Evolutionary conservation across 805 yeast species (phyloP), one percentile per base, ranked within the genome.

Genomic region (Saccharomycopsis sp.): DNA sequence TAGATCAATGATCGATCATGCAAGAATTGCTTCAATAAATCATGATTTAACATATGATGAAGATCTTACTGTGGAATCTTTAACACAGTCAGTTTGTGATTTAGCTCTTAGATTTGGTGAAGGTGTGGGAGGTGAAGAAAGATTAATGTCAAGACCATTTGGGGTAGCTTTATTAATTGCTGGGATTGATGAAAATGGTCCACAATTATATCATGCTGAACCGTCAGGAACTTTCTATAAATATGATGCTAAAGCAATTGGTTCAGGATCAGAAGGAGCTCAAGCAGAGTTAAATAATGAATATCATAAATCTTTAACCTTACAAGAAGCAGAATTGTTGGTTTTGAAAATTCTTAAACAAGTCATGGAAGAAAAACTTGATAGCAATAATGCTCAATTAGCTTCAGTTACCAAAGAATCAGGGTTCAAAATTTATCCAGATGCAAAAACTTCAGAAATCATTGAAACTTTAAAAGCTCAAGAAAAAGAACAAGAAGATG

Each of bases 191-290:
- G 69, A 76, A 46, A 79, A 85, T 55, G 98, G 98, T 1, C 95
- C 96, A 35, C 98, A 92, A 61, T 72, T 92, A 52, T 84, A 84
- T 59, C 96, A 92, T 60, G 95, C 97, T n/a, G 99, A 92, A 63
- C 98, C 99, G 30, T 84, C 95, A 12, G 99, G 99, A 44, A 92
- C 99, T 1, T 92, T 87, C 54, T 94, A 92, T 65, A 76, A 92
- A 62, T 92, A 92, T 59, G 96, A 92, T 55, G 99, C 98, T 21
- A 94, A 92, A 64, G 98, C 98, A 10, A 92, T 94, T 54, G 99
- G 99, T 12, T 84, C 96, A 1, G 99, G 99, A 17, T 83, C 95
- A 13, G 99, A 92, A 63, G 98, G 98, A 49, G 99, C 99, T 1
- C 98, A 94, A 63, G 81, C 96, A 2, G 99, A 92, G 61, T 70